Evolutionary conservation across 2,329 filamentous ascomycete species (phyloP).

Genomic region (Aspergillus fischeri): DNA sequence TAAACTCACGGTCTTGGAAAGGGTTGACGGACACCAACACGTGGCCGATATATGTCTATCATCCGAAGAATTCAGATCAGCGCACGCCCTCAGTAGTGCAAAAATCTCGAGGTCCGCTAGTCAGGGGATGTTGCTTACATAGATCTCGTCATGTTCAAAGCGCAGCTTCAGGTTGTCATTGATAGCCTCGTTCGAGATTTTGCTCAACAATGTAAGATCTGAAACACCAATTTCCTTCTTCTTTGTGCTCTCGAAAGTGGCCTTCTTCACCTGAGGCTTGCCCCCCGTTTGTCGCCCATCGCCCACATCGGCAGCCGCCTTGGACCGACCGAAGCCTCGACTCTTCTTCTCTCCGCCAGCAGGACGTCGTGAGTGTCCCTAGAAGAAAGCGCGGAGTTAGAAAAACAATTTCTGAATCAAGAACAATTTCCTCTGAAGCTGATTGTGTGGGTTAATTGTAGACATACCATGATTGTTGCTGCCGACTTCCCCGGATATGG

Average conservation of each 20-base stretch:
- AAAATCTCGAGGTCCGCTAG: slow-evolving; percentile 11
- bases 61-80: slow-evolving; percentile 12
- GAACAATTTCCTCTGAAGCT: background rate
- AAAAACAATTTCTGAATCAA: background rate
- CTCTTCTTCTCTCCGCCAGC: slow-evolving; percentile 41
- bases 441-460: background rate
- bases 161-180: slow-evolving; percentile 98
- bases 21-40: slow-evolving; percentile 98
- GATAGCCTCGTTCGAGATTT: slow-evolving; percentile 98
- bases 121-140: slow-evolving; percentile 50
- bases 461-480: slow-evolving; percentile 33
- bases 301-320: slow-evolving; percentile 39
- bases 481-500: slow-evolving; percentile 24
- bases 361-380: slow-evolving; percentile 44
- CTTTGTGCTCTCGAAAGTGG: slow-evolving; percentile 90
- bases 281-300: slow-evolving; percentile 44
- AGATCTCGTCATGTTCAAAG: slow-evolving; percentile 96
- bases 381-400: slow-evolving; percentile 18
- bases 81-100: slow-evolving; percentile 8
- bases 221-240: slow-evolving; percentile 99
- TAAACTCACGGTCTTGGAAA: slow-evolving; percentile 72
- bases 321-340: slow-evolving; percentile 40
- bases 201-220: slow-evolving; percentile 94
- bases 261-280: slow-evolving; percentile 80
- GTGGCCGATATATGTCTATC: slow-evolving; percentile 93